phyloP scores from a whole-genome alignment of 345 rosid genomes.

The Moringa oleifera region DNA sequence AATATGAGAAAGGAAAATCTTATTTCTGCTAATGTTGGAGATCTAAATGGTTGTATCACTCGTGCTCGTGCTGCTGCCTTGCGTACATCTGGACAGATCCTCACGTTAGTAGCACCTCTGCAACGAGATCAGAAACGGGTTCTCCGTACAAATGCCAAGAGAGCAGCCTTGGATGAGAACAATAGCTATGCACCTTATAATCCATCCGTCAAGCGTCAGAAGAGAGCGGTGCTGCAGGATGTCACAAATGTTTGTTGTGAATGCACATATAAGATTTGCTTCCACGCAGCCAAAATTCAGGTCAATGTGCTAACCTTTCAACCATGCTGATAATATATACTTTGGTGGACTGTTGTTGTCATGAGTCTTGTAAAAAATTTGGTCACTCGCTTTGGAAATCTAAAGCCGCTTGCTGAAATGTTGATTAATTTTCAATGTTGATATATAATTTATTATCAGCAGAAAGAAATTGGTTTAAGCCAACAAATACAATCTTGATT shows the following conservation, averaged over 20 bases:
- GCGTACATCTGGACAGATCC: conserved; percentile 27
- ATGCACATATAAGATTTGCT: conserved; percentile 38
- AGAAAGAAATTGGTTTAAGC: conserved; percentile 1
- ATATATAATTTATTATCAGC: neutral
- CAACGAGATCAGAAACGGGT: conserved; percentile 32
- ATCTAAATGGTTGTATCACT: conserved; percentile 49
- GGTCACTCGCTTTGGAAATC: neutral
- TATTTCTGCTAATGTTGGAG: conserved; percentile 26
- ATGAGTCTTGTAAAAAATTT: no score
- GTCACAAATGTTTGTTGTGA: conserved; percentile 57
- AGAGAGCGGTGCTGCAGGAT: conserved; percentile 67
- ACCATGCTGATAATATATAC: neutral
- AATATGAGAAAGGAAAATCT: conserved; percentile 54
- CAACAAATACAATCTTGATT: neutral
- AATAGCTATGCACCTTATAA: conserved; percentile 24
- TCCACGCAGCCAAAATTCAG: conserved; percentile 50
- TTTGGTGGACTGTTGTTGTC: neutral
- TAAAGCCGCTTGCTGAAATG: conserved; percentile 1
- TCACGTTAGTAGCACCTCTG: conserved; percentile 26
- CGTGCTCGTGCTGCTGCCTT: conserved; percentile 66
- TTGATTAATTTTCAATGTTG: neutral
- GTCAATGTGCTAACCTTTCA: conserved; percentile 27
- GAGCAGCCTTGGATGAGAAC: conserved; percentile 50
- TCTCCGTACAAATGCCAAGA: conserved; percentile 35
- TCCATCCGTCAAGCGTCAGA: conserved; percentile 34